Base-by-base conservation (phyloP, 441 rosid genomes). In the Populus hybrid region DNA sequence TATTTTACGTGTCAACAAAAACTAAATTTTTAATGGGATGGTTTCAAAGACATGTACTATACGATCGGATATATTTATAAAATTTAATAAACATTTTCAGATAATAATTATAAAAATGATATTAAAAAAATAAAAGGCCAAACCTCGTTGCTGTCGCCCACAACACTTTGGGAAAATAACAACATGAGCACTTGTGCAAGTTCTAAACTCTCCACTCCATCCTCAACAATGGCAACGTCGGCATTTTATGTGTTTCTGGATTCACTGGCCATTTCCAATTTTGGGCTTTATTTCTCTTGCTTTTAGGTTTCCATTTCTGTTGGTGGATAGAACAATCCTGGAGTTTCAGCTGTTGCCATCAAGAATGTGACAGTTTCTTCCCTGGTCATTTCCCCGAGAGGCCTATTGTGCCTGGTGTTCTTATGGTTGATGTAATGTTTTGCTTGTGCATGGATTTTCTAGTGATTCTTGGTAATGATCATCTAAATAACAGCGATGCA, bases 391-490 rank as follows among this genome's bases (percentile, higher is more conserved):
- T 94, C 80, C 99, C 97, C 36, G 93, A 90, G 67, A 89, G 97
- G 80, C 97, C 98, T 24, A 93, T 91, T 38, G 90, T 94, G 99
- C 98, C 98, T 81, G 98, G 97, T 78, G 98, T 93, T 82, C 98
- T 94, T 77, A 94, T 93, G 93, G 86, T 93, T 82, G 99, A 94
- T 97, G 98, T 69, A 35, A 59, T 59, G 24, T 59, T 59, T 59
- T 59, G 24, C 0, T 9, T 59, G 64, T n/a, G 24, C 0, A 8
- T n/a, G 64, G 64, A 7, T 21, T 0, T 59, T 59, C 26, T 59
- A 1, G 11, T 7, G 24, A 7, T 20, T 59, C 26, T n/a, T 59
- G 11, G 64, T 8, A 2, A 59, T 59, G 64, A 59, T 59, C 2
- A n/a, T n/a, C 3, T 0, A n/a, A 7, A 56, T 8, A 53, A 53